Percentiles rank a stretch among this genome's conserved stretches.
Conservation (phyloP, 495 filamentous ascomycete genomes). For the Aspergillus saccharolyticus region DNA sequence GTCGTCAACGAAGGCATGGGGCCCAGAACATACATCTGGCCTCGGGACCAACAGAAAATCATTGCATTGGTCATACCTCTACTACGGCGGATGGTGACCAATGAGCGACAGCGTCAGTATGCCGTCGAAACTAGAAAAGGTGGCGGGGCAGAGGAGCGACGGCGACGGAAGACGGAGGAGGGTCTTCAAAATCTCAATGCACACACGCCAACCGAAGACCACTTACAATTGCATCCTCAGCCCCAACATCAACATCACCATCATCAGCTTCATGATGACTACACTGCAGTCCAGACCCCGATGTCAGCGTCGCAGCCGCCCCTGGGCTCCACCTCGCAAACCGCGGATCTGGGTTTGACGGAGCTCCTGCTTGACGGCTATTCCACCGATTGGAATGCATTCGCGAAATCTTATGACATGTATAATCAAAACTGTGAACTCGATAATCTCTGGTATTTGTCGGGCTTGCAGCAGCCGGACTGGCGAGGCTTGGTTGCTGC, state of each 20-base stretch:
- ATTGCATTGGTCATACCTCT: slow-evolving; percentile 55
- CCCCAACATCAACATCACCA: slow-evolving; percentile 17
- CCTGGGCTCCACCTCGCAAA: slow-evolving; percentile 16
- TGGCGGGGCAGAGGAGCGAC: slow-evolving; percentile 37
- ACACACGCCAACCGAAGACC: slow-evolving; percentile 31
- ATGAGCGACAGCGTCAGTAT: slow-evolving; percentile 59
- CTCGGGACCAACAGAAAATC: slow-evolving; percentile 51
- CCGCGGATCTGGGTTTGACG: slow-evolving; percentile 28
- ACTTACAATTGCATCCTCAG: slow-evolving; percentile 32
- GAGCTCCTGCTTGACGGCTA: slow-evolving; percentile 39
- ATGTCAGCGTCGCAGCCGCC: slow-evolving; percentile 23
- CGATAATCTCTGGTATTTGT: slow-evolving; percentile 41
- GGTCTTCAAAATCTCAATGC: slow-evolving; percentile 25
- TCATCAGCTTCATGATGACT: slow-evolving; percentile 23
- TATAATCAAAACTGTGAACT: slow-evolving; percentile 41
- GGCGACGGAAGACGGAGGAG: slow-evolving; percentile 41
- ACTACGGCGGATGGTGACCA: slow-evolving; percentile 58
- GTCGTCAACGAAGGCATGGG: slow-evolving; percentile 40
- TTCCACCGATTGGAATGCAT: slow-evolving; percentile 34
- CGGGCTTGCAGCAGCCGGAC: slow-evolving; percentile 40
- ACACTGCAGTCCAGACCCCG: slow-evolving; percentile 23
- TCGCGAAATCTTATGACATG: slow-evolving; percentile 32
- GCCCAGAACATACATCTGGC: slow-evolving; percentile 49
- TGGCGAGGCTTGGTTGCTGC: slow-evolving; percentile 44
- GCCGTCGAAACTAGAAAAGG: slow-evolving; percentile 54